Percentiles rank a stretch among this genome's conserved stretches.
These are phyloP conservation scores for Starmerella kuoi DNA, from an alignment of 805 yeast genomes.

Conservation along the genomic window DNA sequence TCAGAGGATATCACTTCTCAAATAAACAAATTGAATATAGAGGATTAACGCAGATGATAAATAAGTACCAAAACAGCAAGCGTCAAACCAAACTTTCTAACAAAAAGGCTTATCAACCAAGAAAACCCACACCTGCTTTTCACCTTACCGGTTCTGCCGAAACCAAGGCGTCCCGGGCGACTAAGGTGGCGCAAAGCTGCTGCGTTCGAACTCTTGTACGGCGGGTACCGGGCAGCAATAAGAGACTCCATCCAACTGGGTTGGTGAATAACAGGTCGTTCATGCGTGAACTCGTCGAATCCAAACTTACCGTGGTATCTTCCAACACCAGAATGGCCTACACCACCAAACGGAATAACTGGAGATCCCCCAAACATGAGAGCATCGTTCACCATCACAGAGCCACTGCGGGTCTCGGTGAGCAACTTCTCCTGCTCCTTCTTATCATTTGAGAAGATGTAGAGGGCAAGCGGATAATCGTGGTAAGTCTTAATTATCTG, in stretches of 20 bases:
- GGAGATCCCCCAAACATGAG: slow-evolving; percentile 56
- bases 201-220: slow-evolving; percentile 33
- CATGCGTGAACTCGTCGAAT: slow-evolving; percentile 62
- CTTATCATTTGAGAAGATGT: slow-evolving; percentile 46
- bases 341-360: slow-evolving; percentile 80
- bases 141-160: slow-evolving; percentile 17
- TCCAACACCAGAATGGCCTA: slow-evolving; percentile 77
- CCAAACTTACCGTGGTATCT: slow-evolving; percentile 66
- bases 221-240: slow-evolving; percentile 55
- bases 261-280: slow-evolving; percentile 53
- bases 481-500: slow-evolving; percentile 30
- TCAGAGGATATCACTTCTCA: background rate
- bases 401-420: slow-evolving; percentile 56
- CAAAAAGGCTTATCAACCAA: slow-evolving; percentile 5
- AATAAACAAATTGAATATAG: background rate
- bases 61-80: background rate
- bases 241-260: slow-evolving; percentile 52
- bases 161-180: slow-evolving; percentile 7
- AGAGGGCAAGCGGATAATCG: slow-evolving; percentile 74
- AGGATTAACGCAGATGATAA: background rate
- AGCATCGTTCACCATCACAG: slow-evolving; percentile 55
- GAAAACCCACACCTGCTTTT: slow-evolving; percentile 1
- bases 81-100: slow-evolving; percentile 3
- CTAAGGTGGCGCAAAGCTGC: slow-evolving; percentile 22
- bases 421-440: slow-evolving; percentile 40